Conservation (phyloP, 2,329 filamentous ascomycete genomes). For the Xylaria sp. region DNA sequence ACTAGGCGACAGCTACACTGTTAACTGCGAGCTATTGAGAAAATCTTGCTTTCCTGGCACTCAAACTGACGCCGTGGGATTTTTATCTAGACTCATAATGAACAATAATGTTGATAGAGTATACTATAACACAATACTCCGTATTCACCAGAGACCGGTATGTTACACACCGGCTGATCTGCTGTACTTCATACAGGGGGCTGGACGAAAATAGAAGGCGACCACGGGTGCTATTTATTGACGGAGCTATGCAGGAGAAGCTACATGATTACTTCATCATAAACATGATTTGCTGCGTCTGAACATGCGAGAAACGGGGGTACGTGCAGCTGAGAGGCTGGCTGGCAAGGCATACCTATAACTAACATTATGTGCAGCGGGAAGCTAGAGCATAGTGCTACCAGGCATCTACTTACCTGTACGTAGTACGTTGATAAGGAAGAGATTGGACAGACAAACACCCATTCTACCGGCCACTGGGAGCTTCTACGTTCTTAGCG, state of each 20-base stretch:
- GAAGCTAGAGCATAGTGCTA: background rate
- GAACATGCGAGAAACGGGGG: conserved; percentile 12
- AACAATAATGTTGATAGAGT: background rate
- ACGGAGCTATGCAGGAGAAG: conserved; percentile 19
- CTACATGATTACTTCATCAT: conserved; percentile 9
- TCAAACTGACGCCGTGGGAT: too few relatives aligned
- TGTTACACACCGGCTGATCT: conserved; percentile 5
- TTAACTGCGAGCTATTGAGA: background rate
- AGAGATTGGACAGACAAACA: background rate
- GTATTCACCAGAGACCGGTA: background rate
- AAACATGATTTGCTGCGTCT: conserved; percentile 14
- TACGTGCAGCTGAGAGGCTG: conserved; percentile 14
- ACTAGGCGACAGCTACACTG: background rate
- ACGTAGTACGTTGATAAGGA: background rate
- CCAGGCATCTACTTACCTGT: background rate
- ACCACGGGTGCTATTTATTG: background rate
- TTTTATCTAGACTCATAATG: too few relatives aligned
- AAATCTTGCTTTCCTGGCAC: background rate
- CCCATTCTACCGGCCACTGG: conserved; percentile 4
- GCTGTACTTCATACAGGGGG: background rate
- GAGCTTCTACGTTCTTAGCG: background rate
- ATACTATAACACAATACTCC: background rate
- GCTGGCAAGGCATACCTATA: conserved; percentile 10
- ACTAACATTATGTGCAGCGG: background rate
- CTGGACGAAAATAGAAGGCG: conserved; percentile 12